Conservation (phyloP, 2,329 filamentous ascomycete species). For the Aphanocladium album region DNA sequence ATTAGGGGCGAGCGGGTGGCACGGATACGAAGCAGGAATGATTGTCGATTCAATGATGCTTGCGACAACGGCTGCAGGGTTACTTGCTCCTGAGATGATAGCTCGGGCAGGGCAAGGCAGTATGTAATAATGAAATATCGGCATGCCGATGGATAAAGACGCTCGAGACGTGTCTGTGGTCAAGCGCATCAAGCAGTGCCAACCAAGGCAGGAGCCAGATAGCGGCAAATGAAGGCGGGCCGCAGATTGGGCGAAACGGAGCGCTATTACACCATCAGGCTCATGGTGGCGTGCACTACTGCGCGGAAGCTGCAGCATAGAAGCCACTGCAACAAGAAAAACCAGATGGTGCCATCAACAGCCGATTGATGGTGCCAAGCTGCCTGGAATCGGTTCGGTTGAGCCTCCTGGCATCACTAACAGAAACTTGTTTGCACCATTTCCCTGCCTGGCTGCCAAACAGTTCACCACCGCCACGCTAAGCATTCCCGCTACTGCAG, state of each 20-base stretch:
- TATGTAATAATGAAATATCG: too few relatives aligned
- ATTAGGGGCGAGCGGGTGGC: not conserved
- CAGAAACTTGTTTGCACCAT: too few relatives aligned
- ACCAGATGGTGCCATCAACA: too few relatives aligned
- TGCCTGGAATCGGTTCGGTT: not conserved
- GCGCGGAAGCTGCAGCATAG: not conserved
- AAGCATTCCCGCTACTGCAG: not conserved
- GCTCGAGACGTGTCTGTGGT: too few relatives aligned
- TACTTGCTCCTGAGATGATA: too few relatives aligned
- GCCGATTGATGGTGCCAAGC: too few relatives aligned
- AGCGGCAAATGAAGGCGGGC: not conserved
- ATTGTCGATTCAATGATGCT: not conserved
- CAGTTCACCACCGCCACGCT: too few relatives aligned
- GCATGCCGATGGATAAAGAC: too few relatives aligned
- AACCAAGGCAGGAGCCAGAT: not conserved
- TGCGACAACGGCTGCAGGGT: not conserved
- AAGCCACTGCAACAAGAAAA: too few relatives aligned
- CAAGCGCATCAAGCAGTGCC: not conserved
- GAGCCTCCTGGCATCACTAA: too few relatives aligned
- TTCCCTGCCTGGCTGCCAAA: too few relatives aligned
- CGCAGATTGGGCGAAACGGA: not conserved
- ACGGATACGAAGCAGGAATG: not conserved
- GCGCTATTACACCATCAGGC: not conserved
- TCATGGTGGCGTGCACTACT: not conserved
- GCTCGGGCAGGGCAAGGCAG: too few relatives aligned